Base-by-base conservation (phyloP, 345 rosid genomes). In the Salix udensis region DNA sequence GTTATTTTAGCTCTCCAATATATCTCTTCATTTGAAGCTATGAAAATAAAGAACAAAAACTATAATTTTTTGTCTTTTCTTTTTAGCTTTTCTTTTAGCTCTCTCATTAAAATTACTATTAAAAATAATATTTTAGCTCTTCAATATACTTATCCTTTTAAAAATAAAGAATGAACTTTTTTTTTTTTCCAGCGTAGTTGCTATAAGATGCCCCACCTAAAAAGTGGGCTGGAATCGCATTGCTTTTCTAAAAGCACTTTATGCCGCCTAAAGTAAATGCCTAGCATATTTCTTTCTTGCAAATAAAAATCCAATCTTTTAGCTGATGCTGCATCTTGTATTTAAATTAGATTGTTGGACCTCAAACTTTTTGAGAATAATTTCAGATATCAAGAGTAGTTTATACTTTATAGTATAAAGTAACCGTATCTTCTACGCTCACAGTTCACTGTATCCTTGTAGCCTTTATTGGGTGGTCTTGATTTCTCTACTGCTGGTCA, bases 81-180 rank as follows among this genome's bases (percentile, higher is more conserved):
- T 0, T 28, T 28, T 28, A 28, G 30, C 30, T 28, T 30, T 30
- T 30, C 31, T 0, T 30, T 30, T 30, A 30, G 31, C 31, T 30
- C 3, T 30, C 31, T 30, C 31, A 30, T 30, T 30, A 30, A 30
- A 30, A 30, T 30, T 30, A 30, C 4, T 30, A 30, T 30, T 30
- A 30, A 30, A 30, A 30, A 30, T 30, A 30, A 0, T 30, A 30
- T 30, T 30, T 30, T 30, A 30, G 31, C 4, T 30, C 4, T 30
- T 2, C 0, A 30, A 3, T 30, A 30, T 30, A 30, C 0, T 0
- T 30, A 30, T 30, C 0, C 0, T 30, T 3, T 30, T 3, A 31
- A 31, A 31, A 31, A 31, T 3, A 31, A 31, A 31, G 0, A 31
- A 31, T 31, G 4, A 31, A 2, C 31, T 26, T 26, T 26, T 26